Percentiles rank a stretch among this genome's conserved stretches.
Evolutionary conservation across 352 stramenopile species (phyloP).

Genomic region (Blastocystis sp.): DNA sequence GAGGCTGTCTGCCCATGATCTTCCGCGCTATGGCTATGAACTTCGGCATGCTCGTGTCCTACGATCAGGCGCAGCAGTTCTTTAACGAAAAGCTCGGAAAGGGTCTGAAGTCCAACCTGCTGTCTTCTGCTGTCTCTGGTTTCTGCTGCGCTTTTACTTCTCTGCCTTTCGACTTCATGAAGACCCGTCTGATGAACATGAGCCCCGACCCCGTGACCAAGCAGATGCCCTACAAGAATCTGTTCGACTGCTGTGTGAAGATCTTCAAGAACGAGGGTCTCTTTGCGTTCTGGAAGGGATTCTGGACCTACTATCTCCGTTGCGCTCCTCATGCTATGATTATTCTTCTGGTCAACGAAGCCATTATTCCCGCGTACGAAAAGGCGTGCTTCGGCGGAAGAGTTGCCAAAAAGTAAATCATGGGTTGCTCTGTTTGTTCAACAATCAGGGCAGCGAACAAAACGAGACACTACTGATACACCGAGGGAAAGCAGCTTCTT

Average conservation of each 20-base stretch:
- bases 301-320: conserved; percentile 95
- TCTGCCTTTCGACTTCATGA: conserved; percentile 96
- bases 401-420: conserved; percentile 38
- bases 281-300: conserved; percentile 91
- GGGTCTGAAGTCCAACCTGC: conserved; percentile 81
- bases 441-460: conserved; percentile 10
- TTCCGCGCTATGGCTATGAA: conserved; percentile 96
- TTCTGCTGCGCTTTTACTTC: conserved; percentile 95
- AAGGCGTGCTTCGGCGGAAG: conserved; percentile 34
- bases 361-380: conserved; percentile 59
- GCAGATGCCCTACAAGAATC: conserved; percentile 88
- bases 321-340: conserved; percentile 99
- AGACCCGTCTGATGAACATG: conserved; percentile 96
- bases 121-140: conserved; percentile 87
- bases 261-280: conserved; percentile 90
- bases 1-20: conserved; percentile 86
- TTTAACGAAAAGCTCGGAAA: conserved; percentile 42
- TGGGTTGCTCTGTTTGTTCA: conserved; percentile 33
- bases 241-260: conserved; percentile 90
- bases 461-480: conserved; percentile 18
- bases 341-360: conserved; percentile 93
- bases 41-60: conserved; percentile 98
- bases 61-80: conserved; percentile 86
- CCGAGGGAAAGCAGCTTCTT: conserved; percentile 35
- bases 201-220: conserved; percentile 84